A percentile compares a stretch with the other conserved stretches of the same genome.
Conservation (phyloP, 768 basidiomycete genomes). For the Coprinopsis strossmayeri region DNA sequence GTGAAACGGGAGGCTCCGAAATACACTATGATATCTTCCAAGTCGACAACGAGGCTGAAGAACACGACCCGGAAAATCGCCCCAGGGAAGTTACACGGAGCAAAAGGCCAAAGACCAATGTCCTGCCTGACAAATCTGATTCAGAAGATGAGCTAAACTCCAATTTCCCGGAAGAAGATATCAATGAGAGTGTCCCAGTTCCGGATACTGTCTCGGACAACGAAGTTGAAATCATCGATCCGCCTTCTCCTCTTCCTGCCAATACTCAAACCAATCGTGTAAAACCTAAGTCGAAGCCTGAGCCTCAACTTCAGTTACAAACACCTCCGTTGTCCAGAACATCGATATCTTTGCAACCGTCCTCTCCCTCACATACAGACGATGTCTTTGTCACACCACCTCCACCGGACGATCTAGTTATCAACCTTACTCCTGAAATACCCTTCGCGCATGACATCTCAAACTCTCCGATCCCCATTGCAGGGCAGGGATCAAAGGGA, state of each 20-base stretch:
- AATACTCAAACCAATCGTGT: not conserved
- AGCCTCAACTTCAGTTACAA: slow-evolving; percentile 22
- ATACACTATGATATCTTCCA: not conserved
- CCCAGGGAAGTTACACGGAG: no score
- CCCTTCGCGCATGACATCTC: not conserved
- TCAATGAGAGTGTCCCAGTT: not conserved
- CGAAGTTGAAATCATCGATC: slow-evolving; percentile 24
- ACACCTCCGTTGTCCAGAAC: slow-evolving; percentile 33
- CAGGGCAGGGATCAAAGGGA: no score
- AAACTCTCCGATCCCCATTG: not conserved
- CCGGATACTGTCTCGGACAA: not conserved
- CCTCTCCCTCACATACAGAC: not conserved
- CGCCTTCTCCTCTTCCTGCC: slow-evolving; percentile 4
- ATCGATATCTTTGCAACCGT: not conserved
- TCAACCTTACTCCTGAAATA: not conserved
- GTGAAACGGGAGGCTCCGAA: slow-evolving; percentile 2
- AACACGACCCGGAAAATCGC: slow-evolving; percentile 2
- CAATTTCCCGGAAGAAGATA: not conserved
- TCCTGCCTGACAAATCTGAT: slow-evolving; percentile 5
- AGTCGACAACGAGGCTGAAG: slow-evolving; percentile 7
- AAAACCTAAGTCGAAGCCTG: not conserved
- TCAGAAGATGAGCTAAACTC: slow-evolving; percentile 3
- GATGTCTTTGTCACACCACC: not conserved
- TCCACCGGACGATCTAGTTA: not conserved
- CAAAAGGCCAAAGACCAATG: no score